A percentile compares a stretch with the other conserved stretches of the same genome.
Conservation (phyloP, 1,284 basidiomycete species). For the Sanguinoderma infundibulare region DNA sequence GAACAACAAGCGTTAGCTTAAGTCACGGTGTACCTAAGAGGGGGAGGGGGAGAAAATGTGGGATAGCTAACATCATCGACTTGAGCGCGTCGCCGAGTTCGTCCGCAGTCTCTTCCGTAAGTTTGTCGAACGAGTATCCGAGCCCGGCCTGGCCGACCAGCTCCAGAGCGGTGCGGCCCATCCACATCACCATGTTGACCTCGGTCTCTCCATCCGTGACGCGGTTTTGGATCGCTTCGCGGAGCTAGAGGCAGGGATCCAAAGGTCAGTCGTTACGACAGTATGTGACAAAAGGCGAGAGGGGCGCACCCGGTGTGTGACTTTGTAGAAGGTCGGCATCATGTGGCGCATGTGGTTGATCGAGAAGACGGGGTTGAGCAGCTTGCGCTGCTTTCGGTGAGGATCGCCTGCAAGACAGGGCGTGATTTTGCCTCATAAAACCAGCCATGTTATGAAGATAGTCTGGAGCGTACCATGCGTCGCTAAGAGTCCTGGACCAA, state of each 20-base stretch:
- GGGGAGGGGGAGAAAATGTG: neutral
- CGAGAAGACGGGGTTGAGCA: conserved; percentile 33
- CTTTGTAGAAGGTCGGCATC: conserved; percentile 29
- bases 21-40: too few relatives aligned
- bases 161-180: conserved; percentile 34
- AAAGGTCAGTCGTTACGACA: too few relatives aligned
- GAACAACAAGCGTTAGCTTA: too few relatives aligned
- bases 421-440: too few relatives aligned
- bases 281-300: neutral
- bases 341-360: conserved; percentile 30
- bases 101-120: conserved; percentile 23
- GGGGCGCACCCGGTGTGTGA: conserved; percentile 9
- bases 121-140: conserved; percentile 34
- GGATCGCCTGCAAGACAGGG: conserved; percentile 10
- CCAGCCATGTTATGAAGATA: neutral
- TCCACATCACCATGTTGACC: conserved; percentile 33
- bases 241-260: conserved; percentile 14
- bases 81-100: conserved; percentile 29
- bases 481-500: conserved; percentile 14
- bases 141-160: conserved; percentile 36
- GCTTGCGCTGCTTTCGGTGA: conserved; percentile 24
- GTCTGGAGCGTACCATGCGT: conserved; percentile 7
- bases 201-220: conserved; percentile 7
- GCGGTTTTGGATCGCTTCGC: conserved; percentile 18
- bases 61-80: conserved; percentile 22